phyloP scores from a whole-genome alignment of 1,139 yeast species.

The Debaryomycetaceae sp. region DNA sequence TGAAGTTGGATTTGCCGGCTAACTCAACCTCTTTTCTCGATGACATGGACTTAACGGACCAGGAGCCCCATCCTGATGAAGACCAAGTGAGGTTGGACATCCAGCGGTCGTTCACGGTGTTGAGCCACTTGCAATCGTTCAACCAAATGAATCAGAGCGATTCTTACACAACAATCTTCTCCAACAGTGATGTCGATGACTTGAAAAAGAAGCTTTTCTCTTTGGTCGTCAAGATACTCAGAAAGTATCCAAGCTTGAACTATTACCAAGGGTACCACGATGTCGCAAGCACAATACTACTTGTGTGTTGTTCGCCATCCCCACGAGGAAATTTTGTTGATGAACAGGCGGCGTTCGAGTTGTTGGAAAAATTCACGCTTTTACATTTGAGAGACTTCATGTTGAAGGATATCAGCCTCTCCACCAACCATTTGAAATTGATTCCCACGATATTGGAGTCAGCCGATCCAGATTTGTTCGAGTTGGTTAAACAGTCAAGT shows the following conservation, averaged over 20 bases:
- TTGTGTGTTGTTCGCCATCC: constrained; percentile 40
- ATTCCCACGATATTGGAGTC: constrained; percentile 58
- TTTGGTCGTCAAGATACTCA: constrained; percentile 53
- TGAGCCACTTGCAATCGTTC: constrained; percentile 27
- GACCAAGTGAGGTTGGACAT: constrained; percentile 78
- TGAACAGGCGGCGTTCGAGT: constrained; percentile 39
- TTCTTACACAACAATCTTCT: constrained; percentile 34
- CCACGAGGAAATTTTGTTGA: constrained; percentile 16
- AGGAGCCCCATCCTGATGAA: constrained; percentile 62
- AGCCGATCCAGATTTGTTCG: constrained; percentile 51
- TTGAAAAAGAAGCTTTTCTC: constrained; percentile 41
- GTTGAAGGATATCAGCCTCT: constrained; percentile 65
- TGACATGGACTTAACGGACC: constrained; percentile 24
- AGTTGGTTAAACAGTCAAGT: constrained; percentile 40
- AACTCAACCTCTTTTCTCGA: constrained; percentile 13
- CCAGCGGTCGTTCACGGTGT: constrained; percentile 59
- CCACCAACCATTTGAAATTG: constrained; percentile 61
- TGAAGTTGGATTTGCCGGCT: constrained; percentile 2
- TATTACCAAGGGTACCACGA: constrained; percentile 97
- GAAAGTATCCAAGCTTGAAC: constrained; percentile 57
- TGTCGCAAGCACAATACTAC: constrained; percentile 64
- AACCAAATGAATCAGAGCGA: constrained; percentile 14
- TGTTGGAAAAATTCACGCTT: constrained; percentile 59
- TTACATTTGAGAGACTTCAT: constrained; percentile 77
- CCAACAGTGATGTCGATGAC: constrained; percentile 29